Evolutionary conservation across 2,329 filamentous ascomycete species (phyloP), one percentile per base, ranked within the genome.

Genomic region (Zymoseptoria ardabiliae): DNA sequence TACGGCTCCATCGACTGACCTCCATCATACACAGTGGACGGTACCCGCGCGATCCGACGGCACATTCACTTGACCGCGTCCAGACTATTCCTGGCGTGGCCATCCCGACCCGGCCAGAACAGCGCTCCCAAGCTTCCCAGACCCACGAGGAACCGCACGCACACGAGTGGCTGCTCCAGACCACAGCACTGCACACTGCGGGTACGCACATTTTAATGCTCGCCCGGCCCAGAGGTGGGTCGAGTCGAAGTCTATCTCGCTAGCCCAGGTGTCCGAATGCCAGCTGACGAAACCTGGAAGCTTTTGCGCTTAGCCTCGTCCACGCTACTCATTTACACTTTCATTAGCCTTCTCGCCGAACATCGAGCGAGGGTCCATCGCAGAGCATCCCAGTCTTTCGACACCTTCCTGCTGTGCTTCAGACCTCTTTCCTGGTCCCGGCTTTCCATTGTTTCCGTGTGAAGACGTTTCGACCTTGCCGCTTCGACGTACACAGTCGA

Each of bases 251-350:
- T 65, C 60, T 65, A 61, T 65, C 64, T 63, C 59, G 58, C 63
- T 62, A 62, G 61, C 59, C 58, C 59, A 53, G 53, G 55, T 55
- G 58, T 58, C 54, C 58, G 25, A 49, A 59, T 60, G 59, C 61
- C 62, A 66, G 62, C 64, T 66, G 64, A 66, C 64, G 64, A 64
- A 62, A 61, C 48, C 60, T 54, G 64, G 63, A 62, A 61, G 50
- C 60, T 54, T 53, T 57, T 45, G 35, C 35, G 35, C 35, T 45
- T 45, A 45, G 35, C 35, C 35, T 45, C 11, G 17, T n/a, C 13
- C 35, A 45, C 35, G 35, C 35, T 41, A 45, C 35, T 4, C 35
- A 17, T 13, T 45, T 45, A 17, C 13, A 7, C 58, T 59, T 50
- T 52, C 53, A 19, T 53, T 58, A 58, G 61, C 23, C 58, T 60